Evolutionary conservation across 495 filamentous ascomycete species (phyloP).

Genomic region (Penicillium roqueforti): DNA sequence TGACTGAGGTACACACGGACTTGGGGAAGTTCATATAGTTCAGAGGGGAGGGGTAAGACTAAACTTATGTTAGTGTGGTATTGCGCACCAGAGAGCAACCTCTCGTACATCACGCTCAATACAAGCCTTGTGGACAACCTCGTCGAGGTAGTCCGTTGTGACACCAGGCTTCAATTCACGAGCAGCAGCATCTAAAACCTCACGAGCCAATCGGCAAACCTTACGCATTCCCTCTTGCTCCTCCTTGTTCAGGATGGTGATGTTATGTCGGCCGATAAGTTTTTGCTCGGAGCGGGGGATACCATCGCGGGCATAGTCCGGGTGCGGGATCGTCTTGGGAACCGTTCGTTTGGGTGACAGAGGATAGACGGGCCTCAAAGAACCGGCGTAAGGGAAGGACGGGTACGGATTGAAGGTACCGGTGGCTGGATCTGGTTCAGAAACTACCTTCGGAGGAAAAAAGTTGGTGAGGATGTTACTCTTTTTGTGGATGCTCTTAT

Average conservation of each 20-base stretch:
- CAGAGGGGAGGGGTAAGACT: conserved; percentile 94
- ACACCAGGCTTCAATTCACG: conserved; percentile 77
- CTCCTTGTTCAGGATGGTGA: conserved; percentile 73
- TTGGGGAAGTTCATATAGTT: conserved; percentile 98
- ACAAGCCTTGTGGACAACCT: conserved; percentile 93
- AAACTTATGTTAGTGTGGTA: conserved; percentile 15
- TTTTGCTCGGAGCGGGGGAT: conserved; percentile 75
- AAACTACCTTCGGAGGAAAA: conserved; percentile 68
- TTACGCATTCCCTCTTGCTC: conserved; percentile 87
- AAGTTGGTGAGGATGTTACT: conserved; percentile 71
- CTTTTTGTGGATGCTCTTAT: conserved; percentile 83
- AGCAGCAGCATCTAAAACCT: conserved; percentile 90
- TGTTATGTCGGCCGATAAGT: conserved; percentile 67
- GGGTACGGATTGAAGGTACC: conserved; percentile 90
- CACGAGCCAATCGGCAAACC: conserved; percentile 81
- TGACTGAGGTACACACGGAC: conserved; percentile 91
- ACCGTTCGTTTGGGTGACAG: conserved; percentile 69
- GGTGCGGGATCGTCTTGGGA: conserved; percentile 75
- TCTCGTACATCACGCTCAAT: conserved; percentile 78
- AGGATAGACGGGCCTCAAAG: conserved; percentile 83
- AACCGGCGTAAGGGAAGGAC: conserved; percentile 72
- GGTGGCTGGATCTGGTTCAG: conserved; percentile 85
- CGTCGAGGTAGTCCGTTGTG: conserved; percentile 95
- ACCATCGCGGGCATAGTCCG: conserved; percentile 81
- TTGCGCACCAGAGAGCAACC: background rate